Evolutionary conservation across 2,329 filamentous ascomycete genomes (phyloP).

Genomic region (Emergomyces orientalis): DNA sequence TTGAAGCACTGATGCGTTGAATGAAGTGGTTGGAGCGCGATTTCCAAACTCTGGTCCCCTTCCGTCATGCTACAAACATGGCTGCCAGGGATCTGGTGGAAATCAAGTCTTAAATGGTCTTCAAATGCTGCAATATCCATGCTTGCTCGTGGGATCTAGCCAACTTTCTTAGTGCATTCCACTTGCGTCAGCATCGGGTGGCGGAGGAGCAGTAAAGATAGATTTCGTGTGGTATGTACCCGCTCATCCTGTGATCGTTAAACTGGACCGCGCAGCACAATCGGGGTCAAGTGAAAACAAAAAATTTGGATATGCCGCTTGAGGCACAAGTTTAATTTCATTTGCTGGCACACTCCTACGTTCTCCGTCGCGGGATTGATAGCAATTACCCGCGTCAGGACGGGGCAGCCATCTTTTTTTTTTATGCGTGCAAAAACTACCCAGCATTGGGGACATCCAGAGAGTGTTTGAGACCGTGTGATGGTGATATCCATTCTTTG

Average conservation of each 20-base stretch:
- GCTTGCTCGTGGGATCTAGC: background rate
- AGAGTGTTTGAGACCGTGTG: background rate
- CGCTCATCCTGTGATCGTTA: background rate
- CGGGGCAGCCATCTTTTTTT: background rate
- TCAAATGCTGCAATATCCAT: too few species aligned
- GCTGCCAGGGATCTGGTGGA: too few species aligned
- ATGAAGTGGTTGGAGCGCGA: background rate
- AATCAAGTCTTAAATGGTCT: too few species aligned
- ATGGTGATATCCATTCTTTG: background rate
- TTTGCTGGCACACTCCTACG: background rate
- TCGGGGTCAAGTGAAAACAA: background rate
- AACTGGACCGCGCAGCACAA: background rate
- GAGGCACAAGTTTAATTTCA: background rate
- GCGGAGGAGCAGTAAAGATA: background rate
- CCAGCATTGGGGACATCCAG: background rate
- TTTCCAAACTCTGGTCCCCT: too few species aligned
- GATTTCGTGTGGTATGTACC: background rate
- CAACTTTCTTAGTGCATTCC: background rate
- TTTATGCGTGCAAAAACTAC: background rate
- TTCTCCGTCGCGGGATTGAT: background rate
- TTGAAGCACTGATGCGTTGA: background rate
- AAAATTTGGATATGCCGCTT: background rate
- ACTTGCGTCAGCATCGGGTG: background rate
- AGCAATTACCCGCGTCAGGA: background rate
- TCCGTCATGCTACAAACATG: too few species aligned